Base-by-base conservation (phyloP, 2,329 filamentous ascomycete species). In the Aspergillus niger region DNA sequence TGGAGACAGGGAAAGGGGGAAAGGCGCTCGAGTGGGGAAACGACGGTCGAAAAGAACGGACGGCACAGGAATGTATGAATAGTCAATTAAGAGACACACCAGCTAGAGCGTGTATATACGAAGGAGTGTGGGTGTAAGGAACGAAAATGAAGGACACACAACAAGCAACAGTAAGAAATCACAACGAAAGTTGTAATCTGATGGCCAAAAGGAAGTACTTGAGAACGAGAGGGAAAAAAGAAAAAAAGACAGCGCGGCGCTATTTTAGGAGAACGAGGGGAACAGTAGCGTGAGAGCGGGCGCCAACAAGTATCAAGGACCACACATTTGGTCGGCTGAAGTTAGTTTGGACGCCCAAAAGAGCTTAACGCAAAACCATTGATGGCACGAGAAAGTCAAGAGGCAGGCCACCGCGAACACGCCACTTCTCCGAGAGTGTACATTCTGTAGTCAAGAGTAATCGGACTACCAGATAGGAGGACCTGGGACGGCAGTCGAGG, bases 401-500 rank as follows among this genome's bases (percentile, higher is more conserved):
- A 52, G 52, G 28, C 38, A 44, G 7, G 17, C 38, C 51, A 50
- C 58, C 57, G 58, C 39, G 49, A 58, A 62, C 57, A 62, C 61
- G 65, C 65, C 63, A 65, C 53, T 58, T 56, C 62, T 63, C 47
- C 41, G 59, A 65, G 57, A 55, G 17, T 22, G 41, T 44, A 44
- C 60, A 63, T 55, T 60, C 61, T 61, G 53, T 57, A 59, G 59
- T 53, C 43, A 51, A 44, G 47, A 60, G 53, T 50, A 20, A 20
- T 50, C 26, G 26, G 47, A 30, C 47, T 50, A 44, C 20, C 41
- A 30, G 26, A 10, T 57, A 66, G 56, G 58, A 59, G 50, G 61
- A 57, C 58, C 55, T 60, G 59, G 64, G 64, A 62, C 65, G 64
- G 67, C 63, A 67, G 47, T 64, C 60, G 64, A 67, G 56, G 63